Evolutionary conservation across 1,284 basidiomycete genomes (phyloP).

Genomic region (Ustilago sp.): DNA sequence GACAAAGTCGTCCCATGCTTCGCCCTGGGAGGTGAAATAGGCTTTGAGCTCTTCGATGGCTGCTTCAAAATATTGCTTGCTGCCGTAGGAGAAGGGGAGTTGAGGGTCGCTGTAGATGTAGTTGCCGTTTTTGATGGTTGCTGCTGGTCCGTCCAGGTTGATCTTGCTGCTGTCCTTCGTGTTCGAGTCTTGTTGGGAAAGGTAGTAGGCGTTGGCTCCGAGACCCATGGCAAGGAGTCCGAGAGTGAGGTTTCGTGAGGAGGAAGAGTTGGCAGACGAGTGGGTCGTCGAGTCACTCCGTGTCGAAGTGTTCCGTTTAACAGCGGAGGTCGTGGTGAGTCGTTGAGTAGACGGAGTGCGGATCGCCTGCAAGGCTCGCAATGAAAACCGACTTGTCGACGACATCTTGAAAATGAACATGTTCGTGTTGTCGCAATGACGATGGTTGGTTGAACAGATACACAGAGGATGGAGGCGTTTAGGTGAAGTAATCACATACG

Average conservation of each 20-base stretch:
- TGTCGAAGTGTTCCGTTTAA: slow-evolving; percentile 10
- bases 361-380: slow-evolving; percentile 2
- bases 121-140: neutral
- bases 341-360: slow-evolving; percentile 4
- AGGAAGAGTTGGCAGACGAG: slow-evolving; percentile 1
- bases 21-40: slow-evolving; percentile 49
- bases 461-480: neutral
- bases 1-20: slow-evolving; percentile 40
- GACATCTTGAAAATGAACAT: slow-evolving; percentile 2
- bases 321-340: slow-evolving; percentile 14
- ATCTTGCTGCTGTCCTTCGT: slow-evolving; percentile 9
- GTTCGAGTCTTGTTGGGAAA: slow-evolving; percentile 13
- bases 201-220: slow-evolving; percentile 37
- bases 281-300: neutral
- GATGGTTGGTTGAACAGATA: neutral
- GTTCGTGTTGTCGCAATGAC: neutral
- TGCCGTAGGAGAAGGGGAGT: slow-evolving; percentile 48
- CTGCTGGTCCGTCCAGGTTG: slow-evolving; percentile 22
- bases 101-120: slow-evolving; percentile 28
- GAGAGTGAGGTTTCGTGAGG: slow-evolving; percentile 24
- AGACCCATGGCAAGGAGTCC: slow-evolving; percentile 39
- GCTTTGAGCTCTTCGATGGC: slow-evolving; percentile 53
- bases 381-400: slow-evolving; percentile 11
- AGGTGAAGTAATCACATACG: neutral
- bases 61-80: slow-evolving; percentile 35